phyloP scores from a whole-genome alignment of 805 yeast species.

The Tetrapisispora arboricola region DNA sequence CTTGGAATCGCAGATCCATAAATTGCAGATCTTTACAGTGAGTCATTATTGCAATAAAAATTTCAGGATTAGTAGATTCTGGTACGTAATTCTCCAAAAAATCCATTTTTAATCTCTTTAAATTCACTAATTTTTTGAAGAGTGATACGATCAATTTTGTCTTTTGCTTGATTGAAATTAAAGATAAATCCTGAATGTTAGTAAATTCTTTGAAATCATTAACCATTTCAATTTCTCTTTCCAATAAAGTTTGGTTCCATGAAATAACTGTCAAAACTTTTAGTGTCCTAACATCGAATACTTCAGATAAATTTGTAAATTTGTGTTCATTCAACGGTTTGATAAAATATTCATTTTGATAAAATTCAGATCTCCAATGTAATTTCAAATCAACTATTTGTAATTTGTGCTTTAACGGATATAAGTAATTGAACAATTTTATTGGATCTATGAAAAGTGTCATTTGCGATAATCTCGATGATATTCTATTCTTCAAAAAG shows the following conservation, averaged over 20 bases:
- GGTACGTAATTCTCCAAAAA: slow-evolving; percentile 29
- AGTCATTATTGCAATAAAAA: slow-evolving; percentile 27
- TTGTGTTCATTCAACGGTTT: slow-evolving; percentile 11
- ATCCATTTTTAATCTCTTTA: slow-evolving; percentile 34
- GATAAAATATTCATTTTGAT: slow-evolving; percentile 23
- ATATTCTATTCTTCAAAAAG: slow-evolving; percentile 23
- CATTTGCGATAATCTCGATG: slow-evolving; percentile 24
- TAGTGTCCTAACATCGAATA: slow-evolving; percentile 29
- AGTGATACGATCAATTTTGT: slow-evolving; percentile 27
- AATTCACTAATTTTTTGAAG: slow-evolving; percentile 20
- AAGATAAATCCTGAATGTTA: slow-evolving; percentile 31
- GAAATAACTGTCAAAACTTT: slow-evolving; percentile 33
- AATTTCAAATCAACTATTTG: slow-evolving; percentile 31
- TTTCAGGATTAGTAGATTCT: slow-evolving; percentile 26
- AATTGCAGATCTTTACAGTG: slow-evolving; percentile 30
- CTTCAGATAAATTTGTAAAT: slow-evolving; percentile 25
- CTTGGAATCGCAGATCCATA: slow-evolving; percentile 31
- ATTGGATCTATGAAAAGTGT: slow-evolving; percentile 34
- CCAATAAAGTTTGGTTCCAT: slow-evolving; percentile 31
- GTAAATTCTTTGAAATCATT: slow-evolving; percentile 31
- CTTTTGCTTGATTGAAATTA: slow-evolving; percentile 32
- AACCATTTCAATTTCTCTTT: slow-evolving; percentile 29
- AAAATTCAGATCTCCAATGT: slow-evolving; percentile 35
- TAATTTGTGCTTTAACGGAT: slow-evolving; percentile 23
- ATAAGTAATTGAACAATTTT: slow-evolving; percentile 29